Evolutionary conservation across 345 rosid genomes (phyloP).

Genomic region (Lenwebbia sp.): DNA sequence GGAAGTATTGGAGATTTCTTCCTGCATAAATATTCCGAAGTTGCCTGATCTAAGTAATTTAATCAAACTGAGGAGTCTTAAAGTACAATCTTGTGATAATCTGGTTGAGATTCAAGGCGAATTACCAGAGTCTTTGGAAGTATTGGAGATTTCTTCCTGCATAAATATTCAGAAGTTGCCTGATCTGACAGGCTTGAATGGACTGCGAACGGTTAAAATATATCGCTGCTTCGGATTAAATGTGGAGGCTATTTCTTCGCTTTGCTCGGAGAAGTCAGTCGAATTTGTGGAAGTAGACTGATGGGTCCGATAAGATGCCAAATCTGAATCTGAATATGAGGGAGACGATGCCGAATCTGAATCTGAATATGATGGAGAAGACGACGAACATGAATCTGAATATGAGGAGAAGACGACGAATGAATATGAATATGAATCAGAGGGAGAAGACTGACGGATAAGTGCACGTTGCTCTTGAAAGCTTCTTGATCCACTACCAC

Average conservation of each 20-base stretch:
- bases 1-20: too few species aligned
- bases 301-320: too few species aligned
- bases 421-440: not conserved
- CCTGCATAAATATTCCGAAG: too few species aligned
- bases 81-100: fast-evolving
- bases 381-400: not conserved
- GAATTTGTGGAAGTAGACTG: too few species aligned
- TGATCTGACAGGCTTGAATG: not conserved
- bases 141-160: fast-evolving
- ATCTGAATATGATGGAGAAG: too few species aligned
- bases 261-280: not conserved
- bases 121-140: too few species aligned
- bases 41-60: too few species aligned
- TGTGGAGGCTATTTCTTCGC: not conserved
- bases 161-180: not conserved
- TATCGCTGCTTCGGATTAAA: not conserved
- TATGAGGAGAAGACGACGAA: not conserved
- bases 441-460: not conserved
- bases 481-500: too few species aligned
- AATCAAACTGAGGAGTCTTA: too few species aligned
- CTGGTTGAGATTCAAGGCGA: too few species aligned
- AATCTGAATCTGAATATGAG: too few species aligned
- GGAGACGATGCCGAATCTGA: too few species aligned
- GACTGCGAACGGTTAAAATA: not conserved
- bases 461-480: not conserved